Conservation (phyloP, 2,329 filamentous ascomycete species). For the Pestalotiopsis sp. region DNA sequence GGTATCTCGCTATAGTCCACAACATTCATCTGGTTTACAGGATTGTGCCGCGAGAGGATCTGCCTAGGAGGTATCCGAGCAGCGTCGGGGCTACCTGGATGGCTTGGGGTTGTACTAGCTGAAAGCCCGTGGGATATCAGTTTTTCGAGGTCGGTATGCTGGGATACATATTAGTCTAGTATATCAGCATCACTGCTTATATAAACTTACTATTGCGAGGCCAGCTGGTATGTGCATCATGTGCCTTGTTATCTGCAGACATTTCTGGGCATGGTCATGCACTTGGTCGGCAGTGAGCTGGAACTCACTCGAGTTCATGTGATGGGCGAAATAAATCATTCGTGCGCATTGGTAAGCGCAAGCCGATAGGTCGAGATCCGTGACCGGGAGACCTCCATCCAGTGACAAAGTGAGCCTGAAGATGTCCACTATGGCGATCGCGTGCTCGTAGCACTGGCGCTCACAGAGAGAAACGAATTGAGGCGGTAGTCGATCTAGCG, state of each 20-base stretch:
- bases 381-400: slow-evolving; percentile 52
- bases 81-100: slow-evolving; percentile 31
- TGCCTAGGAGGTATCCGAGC: slow-evolving; percentile 25
- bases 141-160: slow-evolving; percentile 51
- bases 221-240: slow-evolving; percentile 55
- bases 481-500: slow-evolving; percentile 48
- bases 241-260: slow-evolving; percentile 52
- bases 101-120: slow-evolving; percentile 31
- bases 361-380: slow-evolving; percentile 57
- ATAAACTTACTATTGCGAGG: slow-evolving; percentile 45
- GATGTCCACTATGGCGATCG: slow-evolving; percentile 57
- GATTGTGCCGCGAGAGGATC: slow-evolving; percentile 27
- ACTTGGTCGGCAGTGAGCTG: slow-evolving; percentile 48
- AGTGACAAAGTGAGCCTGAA: slow-evolving; percentile 55
- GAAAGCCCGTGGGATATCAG: slow-evolving; percentile 49
- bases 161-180: slow-evolving; percentile 23
- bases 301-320: slow-evolving; percentile 45
- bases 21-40: slow-evolving; percentile 32
- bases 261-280: slow-evolving; percentile 52
- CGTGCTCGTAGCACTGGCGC: slow-evolving; percentile 55
- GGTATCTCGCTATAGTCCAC: slow-evolving; percentile 33
- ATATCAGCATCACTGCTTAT: not conserved
- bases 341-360: slow-evolving; percentile 59
- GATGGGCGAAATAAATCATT: slow-evolving; percentile 54
- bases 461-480: slow-evolving; percentile 53